phyloP scores from a whole-genome alignment of 768 basidiomycete species.

The Lactarius trivialis region DNA sequence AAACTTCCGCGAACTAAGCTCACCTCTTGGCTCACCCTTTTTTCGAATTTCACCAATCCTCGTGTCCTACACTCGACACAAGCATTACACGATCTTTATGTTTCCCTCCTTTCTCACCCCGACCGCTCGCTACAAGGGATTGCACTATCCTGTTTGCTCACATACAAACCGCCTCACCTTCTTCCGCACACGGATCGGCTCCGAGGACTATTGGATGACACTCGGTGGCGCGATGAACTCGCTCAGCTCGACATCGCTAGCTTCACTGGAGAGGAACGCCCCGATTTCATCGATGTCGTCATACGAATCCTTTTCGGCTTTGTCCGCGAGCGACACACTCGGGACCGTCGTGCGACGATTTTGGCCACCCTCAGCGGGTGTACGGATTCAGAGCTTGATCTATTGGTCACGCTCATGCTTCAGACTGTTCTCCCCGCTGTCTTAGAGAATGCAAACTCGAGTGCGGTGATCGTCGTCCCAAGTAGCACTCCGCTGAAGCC shows the following conservation, averaged over 20 bases:
- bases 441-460: conserved; percentile 22
- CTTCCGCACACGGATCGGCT: conserved; percentile 56
- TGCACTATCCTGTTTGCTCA: conserved; percentile 71
- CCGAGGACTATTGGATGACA: conserved; percentile 69
- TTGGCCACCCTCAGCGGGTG: conserved; percentile 66
- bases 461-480: conserved; percentile 27
- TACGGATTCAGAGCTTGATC: conserved; percentile 60
- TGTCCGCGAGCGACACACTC: conserved; percentile 74
- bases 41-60: conserved; percentile 90
- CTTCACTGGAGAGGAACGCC: conserved; percentile 49
- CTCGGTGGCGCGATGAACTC: conserved; percentile 84
- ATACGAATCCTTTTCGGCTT: conserved; percentile 80
- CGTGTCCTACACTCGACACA: conserved; percentile 73
- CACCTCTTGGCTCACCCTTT: conserved; percentile 71
- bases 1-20: conserved; percentile 58
- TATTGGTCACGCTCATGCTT: conserved; percentile 86
- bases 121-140: conserved; percentile 71
- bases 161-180: conserved; percentile 67
- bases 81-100: conserved; percentile 59
- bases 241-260: conserved; percentile 59
- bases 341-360: conserved; percentile 66
- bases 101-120: conserved; percentile 74
- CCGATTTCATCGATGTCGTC: conserved; percentile 59
- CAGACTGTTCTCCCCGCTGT: conserved; percentile 43
- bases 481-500: conserved; percentile 48